A percentile compares a stretch with the other conserved stretches of the same genome.
These are phyloP conservation scores for Colletotrichum higginsianum DNA, from an alignment of 2,329 filamentous ascomycete genomes.

Conservation along the genomic window DNA sequence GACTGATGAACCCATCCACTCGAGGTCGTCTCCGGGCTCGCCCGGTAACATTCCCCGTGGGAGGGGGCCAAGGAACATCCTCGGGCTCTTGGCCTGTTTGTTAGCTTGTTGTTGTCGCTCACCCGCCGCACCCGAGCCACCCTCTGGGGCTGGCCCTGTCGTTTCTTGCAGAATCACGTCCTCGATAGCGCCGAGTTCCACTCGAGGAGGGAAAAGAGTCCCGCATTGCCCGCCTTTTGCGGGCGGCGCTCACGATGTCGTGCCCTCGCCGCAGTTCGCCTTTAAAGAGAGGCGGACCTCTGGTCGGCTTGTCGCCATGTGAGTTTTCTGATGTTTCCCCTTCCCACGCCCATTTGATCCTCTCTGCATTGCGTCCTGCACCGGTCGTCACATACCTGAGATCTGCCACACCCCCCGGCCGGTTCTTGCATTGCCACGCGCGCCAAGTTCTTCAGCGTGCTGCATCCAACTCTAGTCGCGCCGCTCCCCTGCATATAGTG, in stretches of 20 bases:
- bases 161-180: neutral
- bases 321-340: neutral
- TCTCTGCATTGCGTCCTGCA: constrained; percentile 1
- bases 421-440: constrained; percentile 7
- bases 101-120: neutral
- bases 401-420: neutral
- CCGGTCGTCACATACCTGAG: neutral
- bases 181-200: constrained; percentile 15
- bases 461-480: neutral
- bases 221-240: neutral
- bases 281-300: constrained; percentile 11
- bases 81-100: neutral
- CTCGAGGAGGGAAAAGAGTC: neutral
- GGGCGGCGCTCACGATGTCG: neutral
- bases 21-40: neutral
- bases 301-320: neutral
- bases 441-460: neutral
- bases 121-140: neutral
- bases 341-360: neutral
- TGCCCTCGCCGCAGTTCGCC: neutral
- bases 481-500: constrained; percentile 5
- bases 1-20: constrained; percentile 5
- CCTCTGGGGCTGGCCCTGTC: neutral
- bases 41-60: constrained; percentile 4
- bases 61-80: neutral